phyloP scores from a whole-genome alignment of 2,329 filamentous ascomycete genomes.

The Bipolaris oryzae region DNA sequence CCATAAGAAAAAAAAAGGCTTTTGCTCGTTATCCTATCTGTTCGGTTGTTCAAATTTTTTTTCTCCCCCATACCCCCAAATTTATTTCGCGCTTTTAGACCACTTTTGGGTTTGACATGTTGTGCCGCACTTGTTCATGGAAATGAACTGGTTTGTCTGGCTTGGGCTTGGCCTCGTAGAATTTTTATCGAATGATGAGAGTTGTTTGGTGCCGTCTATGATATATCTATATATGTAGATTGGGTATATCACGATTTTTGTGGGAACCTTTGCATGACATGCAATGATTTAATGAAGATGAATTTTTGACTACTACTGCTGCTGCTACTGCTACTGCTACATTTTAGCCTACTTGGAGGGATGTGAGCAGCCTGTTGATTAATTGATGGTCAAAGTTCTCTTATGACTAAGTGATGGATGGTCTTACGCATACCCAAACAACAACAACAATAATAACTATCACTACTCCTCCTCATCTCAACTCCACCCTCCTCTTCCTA shows the following conservation, averaged over 20 bases:
- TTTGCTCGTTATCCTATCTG: neutral
- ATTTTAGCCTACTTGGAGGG: neutral
- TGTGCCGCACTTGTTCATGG: neutral
- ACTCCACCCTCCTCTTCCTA: neutral
- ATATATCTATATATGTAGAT: neutral
- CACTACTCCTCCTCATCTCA: neutral
- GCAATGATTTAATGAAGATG: neutral
- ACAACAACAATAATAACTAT: neutral
- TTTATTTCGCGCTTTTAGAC: slow-evolving; percentile 7
- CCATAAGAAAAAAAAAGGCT: slow-evolving; percentile 30
- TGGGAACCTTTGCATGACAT: neutral
- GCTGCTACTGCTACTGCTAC: too few species aligned
- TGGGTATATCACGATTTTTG: neutral
- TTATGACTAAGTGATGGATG: neutral
- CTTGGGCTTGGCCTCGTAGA: neutral
- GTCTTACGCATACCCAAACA: neutral
- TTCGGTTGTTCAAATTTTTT: neutral
- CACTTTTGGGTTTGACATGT: slow-evolving; percentile 1
- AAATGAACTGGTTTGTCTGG: slow-evolving; percentile 1
- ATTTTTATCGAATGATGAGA: neutral
- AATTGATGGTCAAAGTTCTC: too few species aligned
- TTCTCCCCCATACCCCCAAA: slow-evolving; percentile 19
- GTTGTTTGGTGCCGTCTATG: neutral
- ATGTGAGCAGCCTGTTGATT: too few species aligned
- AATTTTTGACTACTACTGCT: neutral